Evolutionary conservation across 768 basidiomycete species (phyloP), one percentile per base, ranked within the genome.

Genomic region (Pleurotus tuber-regium): DNA sequence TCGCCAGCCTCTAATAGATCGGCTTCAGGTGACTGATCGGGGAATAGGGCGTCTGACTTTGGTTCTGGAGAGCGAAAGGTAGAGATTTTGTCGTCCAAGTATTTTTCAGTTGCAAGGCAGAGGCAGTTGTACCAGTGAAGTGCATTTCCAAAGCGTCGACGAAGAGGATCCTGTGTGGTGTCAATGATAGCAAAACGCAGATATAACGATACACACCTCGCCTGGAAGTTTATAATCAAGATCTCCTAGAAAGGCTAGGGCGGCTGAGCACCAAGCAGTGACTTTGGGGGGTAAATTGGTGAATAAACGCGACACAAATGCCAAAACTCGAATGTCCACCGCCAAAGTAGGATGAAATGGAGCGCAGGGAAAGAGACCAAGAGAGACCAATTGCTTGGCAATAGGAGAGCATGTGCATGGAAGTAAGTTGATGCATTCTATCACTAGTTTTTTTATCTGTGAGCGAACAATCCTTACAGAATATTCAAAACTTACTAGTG

Each of bases 341-440:
- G 66, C 70, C 2, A 72, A 53, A 8, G 62, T 60, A 5, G 70
- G 70, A 0, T 39, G 48, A 3, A 60, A 14, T 0, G 69, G 70
- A 4, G 65, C 54, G 31, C 60, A 64, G 12, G 68, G 60, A 44
- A 70, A 67, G 16, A 61, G 53, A 1, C 61, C 64, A 2, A n/a
- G 25, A 33, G 42, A 23, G 3, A 70, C 43, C 7, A 69, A 62
- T 40, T 70, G 65, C 10, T 25, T 21, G 1, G 57, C 51, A 2
- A 57, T 59, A 46, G 53, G 51, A 3, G 29, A 50, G 55, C 51
- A 62, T 7, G 39, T 3, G 48, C 54, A 66, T 21, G 24, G 9
- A 10, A 23, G n/a, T 30, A 54, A 21, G 14, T 36, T 16, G 36
- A 58, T 43, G 23, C 25, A 31, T 33, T 59, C 52, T 28, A n/a